These are phyloP conservation scores for Chenopodium formosanum DNA, from an alignment of 148 eudicot species.

Conservation along the genomic window DNA sequence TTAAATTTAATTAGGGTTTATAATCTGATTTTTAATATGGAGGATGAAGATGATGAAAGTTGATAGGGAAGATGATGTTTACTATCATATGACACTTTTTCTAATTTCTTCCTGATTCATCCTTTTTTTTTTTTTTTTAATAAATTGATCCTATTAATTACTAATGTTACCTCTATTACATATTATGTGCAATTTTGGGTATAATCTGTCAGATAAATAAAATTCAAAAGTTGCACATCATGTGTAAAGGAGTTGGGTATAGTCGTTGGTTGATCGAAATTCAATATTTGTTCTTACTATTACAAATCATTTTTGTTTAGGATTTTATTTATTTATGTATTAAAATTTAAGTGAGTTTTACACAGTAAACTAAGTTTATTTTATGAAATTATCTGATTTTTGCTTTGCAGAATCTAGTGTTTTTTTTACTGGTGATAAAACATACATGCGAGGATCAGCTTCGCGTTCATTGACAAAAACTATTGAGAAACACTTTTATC, in stretches of 20 bases:
- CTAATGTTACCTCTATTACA: too few species aligned
- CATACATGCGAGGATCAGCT: slow-evolving; percentile 34
- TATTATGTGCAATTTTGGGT: too few species aligned
- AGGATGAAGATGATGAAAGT: slow-evolving; percentile 24
- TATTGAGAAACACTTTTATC: slow-evolving; percentile 27
- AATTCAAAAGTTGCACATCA: too few species aligned
- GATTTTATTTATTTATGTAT: not conserved
- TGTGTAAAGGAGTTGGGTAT: too few species aligned
- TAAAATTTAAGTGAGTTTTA: too few species aligned
- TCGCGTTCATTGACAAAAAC: slow-evolving; percentile 19
- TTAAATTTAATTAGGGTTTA: too few species aligned
- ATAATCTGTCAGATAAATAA: too few species aligned
- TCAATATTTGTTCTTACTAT: too few species aligned
- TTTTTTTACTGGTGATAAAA: not conserved
- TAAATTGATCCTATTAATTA: too few species aligned
- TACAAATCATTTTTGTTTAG: not conserved
- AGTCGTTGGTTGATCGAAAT: not conserved
- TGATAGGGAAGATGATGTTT: slow-evolving; percentile 28
- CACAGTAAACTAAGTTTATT: too few species aligned
- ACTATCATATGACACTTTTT: slow-evolving; percentile 15
- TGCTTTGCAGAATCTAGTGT: slow-evolving; percentile 19
- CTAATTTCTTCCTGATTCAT: slow-evolving; percentile 33
- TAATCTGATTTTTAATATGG: not conserved
- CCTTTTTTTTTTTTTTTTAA: not conserved
- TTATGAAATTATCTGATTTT: not conserved